phyloP scores from a whole-genome alignment of 352 stramenopile genomes.

The Phytophthora agathidicida region DNA sequence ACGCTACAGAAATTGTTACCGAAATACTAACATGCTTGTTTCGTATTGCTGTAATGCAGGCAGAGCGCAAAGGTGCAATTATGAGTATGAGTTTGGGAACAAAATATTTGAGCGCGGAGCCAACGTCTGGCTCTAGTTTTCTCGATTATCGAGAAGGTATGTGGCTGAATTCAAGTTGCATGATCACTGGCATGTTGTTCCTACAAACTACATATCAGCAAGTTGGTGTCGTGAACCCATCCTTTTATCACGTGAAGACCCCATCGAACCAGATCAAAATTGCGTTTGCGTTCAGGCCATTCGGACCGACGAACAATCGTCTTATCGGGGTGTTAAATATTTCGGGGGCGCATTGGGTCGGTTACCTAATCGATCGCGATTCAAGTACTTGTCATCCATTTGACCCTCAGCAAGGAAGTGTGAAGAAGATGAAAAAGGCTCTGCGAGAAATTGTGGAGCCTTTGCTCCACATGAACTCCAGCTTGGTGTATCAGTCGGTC shows the following conservation, averaged over 20 bases:
- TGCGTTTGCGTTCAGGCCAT: background rate
- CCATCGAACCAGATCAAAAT: background rate
- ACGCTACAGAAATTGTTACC: background rate
- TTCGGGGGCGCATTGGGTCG: background rate
- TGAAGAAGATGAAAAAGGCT: background rate
- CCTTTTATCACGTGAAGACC: background rate
- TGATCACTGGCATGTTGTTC: background rate
- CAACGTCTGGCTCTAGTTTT: background rate
- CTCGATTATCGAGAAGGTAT: background rate
- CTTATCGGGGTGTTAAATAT: slow-evolving; percentile 2
- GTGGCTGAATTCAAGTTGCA: background rate
- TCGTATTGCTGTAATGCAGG: no score
- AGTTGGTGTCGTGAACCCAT: slow-evolving; percentile 1
- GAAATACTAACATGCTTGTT: no score
- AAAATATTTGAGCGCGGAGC: background rate
- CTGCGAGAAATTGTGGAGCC: background rate
- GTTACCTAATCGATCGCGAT: background rate
- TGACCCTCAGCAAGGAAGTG: background rate
- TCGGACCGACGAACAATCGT: background rate
- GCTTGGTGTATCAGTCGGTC: background rate
- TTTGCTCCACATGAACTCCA: background rate
- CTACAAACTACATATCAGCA: background rate
- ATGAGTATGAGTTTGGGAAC: background rate
- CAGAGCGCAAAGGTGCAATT: background rate
- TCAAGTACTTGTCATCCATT: background rate